These are phyloP conservation scores for Mimosa pudica DNA, from an alignment of 306 rosid species.

Conservation along the genomic window DNA sequence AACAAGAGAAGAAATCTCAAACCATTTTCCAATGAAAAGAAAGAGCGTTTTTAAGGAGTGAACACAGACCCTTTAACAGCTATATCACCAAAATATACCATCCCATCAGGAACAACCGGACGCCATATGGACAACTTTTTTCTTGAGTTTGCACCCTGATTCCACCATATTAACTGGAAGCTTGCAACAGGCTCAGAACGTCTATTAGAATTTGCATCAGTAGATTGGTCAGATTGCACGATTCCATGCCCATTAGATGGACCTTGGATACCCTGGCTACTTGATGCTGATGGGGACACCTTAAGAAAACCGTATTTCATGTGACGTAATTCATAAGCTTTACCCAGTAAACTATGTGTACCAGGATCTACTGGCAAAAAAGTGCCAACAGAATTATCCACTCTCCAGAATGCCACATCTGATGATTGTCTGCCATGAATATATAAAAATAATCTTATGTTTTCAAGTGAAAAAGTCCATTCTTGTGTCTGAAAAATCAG, in stretches of 20 bases:
- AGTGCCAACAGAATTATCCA: conserved; percentile 86
- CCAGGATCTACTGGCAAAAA: conserved; percentile 83
- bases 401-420: conserved; percentile 81
- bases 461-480: conserved; percentile 22
- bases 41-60: conserved; percentile 24
- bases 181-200: conserved; percentile 79
- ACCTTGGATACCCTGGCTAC: conserved; percentile 44
- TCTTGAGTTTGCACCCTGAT: conserved; percentile 71
- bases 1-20: conserved; percentile 29
- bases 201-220: conserved; percentile 56
- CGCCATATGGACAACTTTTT: conserved; percentile 91
- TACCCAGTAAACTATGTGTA: conserved; percentile 51
- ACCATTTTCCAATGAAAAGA: neutral
- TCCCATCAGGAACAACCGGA: conserved; percentile 80
- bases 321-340: conserved; percentile 76
- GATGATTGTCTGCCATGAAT: conserved; percentile 57
- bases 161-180: conserved; percentile 92
- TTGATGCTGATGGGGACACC: conserved; percentile 42
- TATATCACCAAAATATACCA: conserved; percentile 85
- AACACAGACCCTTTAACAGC: conserved; percentile 74
- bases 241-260: conserved; percentile 41
- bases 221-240: conserved; percentile 47
- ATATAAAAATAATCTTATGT: conserved; percentile 13
- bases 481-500: conserved; percentile 22
- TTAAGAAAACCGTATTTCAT: conserved; percentile 68